A percentile compares a stretch with the other conserved stretches of the same genome.
These are phyloP conservation scores for Drechslerella dactyloides DNA, from an alignment of 2,329 filamentous ascomycete genomes.

Conservation along the genomic window DNA sequence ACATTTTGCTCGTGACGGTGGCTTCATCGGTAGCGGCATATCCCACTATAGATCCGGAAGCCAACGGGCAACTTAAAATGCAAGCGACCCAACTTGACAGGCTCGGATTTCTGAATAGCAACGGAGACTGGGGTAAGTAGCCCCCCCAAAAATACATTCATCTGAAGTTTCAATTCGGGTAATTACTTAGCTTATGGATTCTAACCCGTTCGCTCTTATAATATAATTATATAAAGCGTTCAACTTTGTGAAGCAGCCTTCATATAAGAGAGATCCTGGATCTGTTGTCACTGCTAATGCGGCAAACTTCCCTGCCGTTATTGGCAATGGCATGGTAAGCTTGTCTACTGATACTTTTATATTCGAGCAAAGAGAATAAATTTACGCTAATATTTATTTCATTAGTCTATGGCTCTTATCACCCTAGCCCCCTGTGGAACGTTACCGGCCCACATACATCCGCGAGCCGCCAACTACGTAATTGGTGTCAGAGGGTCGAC, in stretches of 20 bases:
- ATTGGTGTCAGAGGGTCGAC: conserved; percentile 62
- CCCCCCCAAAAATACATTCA: too few relatives aligned
- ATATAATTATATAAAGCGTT: conserved; percentile 58
- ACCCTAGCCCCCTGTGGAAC: conserved; percentile 64
- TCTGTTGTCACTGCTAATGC: conserved; percentile 64
- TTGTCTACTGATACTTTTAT: not conserved
- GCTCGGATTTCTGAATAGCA: conserved; percentile 58
- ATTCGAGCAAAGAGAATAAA: not conserved
- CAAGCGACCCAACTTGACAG: conserved; percentile 62
- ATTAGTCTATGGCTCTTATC: conserved; percentile 58
- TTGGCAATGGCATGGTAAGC: conserved; percentile 61
- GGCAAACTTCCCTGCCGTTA: conserved; percentile 62
- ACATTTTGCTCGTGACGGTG: not conserved
- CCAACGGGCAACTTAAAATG: conserved; percentile 58
- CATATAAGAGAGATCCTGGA: conserved; percentile 61
- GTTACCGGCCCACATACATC: conserved; percentile 63
- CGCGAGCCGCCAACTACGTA: conserved; percentile 63
- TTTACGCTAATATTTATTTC: not conserved
- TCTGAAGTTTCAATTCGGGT: not conserved
- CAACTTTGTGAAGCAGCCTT: conserved; percentile 61
- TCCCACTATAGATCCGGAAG: conserved; percentile 56
- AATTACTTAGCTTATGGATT: conserved; percentile 1
- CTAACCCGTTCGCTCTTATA: too few relatives aligned
- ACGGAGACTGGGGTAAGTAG: conserved; percentile 59
- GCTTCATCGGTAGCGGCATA: conserved; percentile 5